Base-by-base conservation (phyloP, 2,329 filamentous ascomycete genomes). In the Aspergillus ochraceus region DNA sequence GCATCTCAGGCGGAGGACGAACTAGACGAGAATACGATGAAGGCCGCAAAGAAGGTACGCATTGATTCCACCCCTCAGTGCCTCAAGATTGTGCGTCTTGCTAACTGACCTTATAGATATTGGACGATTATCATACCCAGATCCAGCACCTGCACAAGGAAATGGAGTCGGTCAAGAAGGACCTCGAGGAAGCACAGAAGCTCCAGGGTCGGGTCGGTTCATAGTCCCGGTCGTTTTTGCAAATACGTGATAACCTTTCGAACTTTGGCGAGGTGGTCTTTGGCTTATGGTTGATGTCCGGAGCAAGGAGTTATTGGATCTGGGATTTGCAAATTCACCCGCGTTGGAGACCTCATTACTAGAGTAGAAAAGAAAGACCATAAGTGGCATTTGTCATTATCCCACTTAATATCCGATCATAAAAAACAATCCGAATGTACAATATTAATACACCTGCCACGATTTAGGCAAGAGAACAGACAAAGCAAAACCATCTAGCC, bases 131-230 rank as follows among this genome's bases (percentile, higher is more conserved):
- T 65, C 77, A 80, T 55, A 73, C 76, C 22, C 81, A 83, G 65
- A 77, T 83, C 56, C 76, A 82, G 64, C 85, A 88, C 73, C 75
- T 89, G 60, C 82, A 83, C 64, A 86, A 86, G 70, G 86, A 88
- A 76, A 70, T 88, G 59, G 81, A 79, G 49, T 79, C 84, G 26
- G 80, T 87, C 57, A 82, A 82, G 70, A 82, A 83, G 66, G 86
- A 89, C 62, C 86, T 84, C 60, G 79, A 81, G 30, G 83, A 83
- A 62, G 84, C 84, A 74, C 79, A 86, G 63, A 74, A 74, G 59
- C 63, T 71, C 22, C 67, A 67, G 42, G 68, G 68, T 42, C 64
- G 57, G 46, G 55, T 58, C 36, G 52, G 62, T 51, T 51, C 68
- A 58, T 71, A 59, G 47, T 45, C 45, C 20, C 20, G 14, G 30